Evolutionary conservation across 192 early-diverging fungal species (phyloP).

Genomic region (Spinellus fusiger): DNA sequence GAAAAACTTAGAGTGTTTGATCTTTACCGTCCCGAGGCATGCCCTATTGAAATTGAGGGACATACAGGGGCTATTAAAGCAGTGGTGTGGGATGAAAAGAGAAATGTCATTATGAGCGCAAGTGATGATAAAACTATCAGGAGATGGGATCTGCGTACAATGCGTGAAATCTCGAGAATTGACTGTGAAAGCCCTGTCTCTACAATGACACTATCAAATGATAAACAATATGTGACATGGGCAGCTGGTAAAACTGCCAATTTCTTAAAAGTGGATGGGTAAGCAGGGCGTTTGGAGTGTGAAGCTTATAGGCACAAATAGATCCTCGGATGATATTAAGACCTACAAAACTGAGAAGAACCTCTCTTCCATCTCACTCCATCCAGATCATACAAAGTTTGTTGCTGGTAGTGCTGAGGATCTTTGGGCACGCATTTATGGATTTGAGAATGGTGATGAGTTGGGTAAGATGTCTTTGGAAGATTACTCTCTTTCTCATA

Average conservation of each 20-base stretch:
- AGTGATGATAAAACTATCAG: constrained; percentile 55
- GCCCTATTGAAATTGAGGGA: constrained; percentile 40
- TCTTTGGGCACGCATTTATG: constrained; percentile 80
- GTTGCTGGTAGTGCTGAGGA: constrained; percentile 77
- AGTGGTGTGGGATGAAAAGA: constrained; percentile 55
- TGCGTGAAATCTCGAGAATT: constrained; percentile 52
- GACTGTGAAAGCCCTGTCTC: constrained; percentile 62
- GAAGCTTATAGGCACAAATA: constrained; percentile 13
- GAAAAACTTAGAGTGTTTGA: constrained; percentile 81
- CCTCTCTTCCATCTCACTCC: constrained; percentile 75
- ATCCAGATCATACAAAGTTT: constrained; percentile 72
- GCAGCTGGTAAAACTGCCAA: constrained; percentile 71
- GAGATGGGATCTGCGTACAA: constrained; percentile 70
- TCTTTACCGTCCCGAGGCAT: constrained; percentile 46
- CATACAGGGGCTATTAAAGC: constrained; percentile 55
- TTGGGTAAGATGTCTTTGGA: constrained; percentile 31
- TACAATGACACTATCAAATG: constrained; percentile 67
- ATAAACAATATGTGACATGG: constrained; percentile 68
- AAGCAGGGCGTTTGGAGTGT: constrained; percentile 7
- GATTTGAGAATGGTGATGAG: constrained; percentile 71
- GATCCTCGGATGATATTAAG: constrained; percentile 34
- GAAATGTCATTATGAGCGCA: constrained; percentile 52
- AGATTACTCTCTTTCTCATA: neutral
- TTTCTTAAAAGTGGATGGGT: constrained; percentile 70
- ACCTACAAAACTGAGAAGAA: constrained; percentile 55